Base-by-base conservation (phyloP, 176 grass and related monocot species). In the Aegilops longissima region DNA sequence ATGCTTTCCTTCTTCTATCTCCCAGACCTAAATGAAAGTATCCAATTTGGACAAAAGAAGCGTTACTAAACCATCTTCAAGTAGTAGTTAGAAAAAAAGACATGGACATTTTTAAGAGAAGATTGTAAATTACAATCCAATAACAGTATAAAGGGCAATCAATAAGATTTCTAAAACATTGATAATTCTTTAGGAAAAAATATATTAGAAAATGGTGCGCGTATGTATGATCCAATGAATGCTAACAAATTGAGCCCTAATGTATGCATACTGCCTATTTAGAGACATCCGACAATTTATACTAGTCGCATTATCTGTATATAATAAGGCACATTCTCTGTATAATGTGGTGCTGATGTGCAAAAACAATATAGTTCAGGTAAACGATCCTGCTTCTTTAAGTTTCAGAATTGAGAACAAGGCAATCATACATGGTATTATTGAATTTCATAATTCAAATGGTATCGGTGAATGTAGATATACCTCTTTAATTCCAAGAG, bases 401-500 rank as follows among this genome's bases (percentile, higher is more conserved):
- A 64, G 25, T 82, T 77, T 76, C 45, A 83, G 52, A 44, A 79
- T 2, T 87, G 2, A 80, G 67, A 76, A 62, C 49, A 75, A 70
- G 44, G 13, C 36, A 83, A 21, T 45, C 27, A 59, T 45, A 80
- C 83, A 31, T 51, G 11, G 4, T 47, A 64, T 38, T 18, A 54
- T 54, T 6, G 16, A 54, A 54, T 54, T 54, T 54, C 51, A 54
- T 54, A 54, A 54, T 54, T 54, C 51, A 54, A 54, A 39, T 52
- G 11, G 2, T 59, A 64, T 51, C 10, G 79, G 10, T 17, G 25
- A 72, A 51, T 66, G 56, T 79, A 9, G 51, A 82, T 38, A 81
- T 91, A 98, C 96, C 92, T 98, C 97, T 61, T 98, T 98, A 82
- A 98, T 98, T 34, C 97, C 97, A 30, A 98, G 87, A 83, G 97